phyloP scores from a whole-genome alignment of 495 filamentous ascomycete species.

The Aspergillus biplanus region DNA sequence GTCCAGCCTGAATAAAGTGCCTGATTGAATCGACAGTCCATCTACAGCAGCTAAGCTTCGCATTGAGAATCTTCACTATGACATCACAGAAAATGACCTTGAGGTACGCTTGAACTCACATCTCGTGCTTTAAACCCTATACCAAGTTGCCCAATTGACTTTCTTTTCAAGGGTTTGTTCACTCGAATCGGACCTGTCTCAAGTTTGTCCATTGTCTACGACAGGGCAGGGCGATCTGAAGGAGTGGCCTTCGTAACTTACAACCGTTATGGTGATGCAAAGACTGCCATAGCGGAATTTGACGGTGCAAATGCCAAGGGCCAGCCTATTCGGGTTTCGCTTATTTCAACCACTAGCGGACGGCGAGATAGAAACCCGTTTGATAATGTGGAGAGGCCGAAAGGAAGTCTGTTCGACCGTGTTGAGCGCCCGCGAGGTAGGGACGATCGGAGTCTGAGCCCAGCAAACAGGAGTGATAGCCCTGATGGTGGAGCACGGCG shows the following conservation, averaged over 20 bases:
- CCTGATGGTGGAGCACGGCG: constrained; percentile 32
- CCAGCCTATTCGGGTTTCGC: constrained; percentile 82
- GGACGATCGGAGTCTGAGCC: constrained; percentile 46
- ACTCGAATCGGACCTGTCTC: constrained; percentile 72
- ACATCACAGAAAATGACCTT: constrained; percentile 84
- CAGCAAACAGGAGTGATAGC: constrained; percentile 35
- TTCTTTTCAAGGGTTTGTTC: constrained; percentile 70
- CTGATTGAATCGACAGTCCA: constrained; percentile 30
- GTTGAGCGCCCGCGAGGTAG: constrained; percentile 56
- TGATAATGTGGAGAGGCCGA: constrained; percentile 63
- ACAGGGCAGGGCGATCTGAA: constrained; percentile 87
- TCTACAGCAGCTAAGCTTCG: constrained; percentile 69
- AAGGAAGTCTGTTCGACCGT: constrained; percentile 75
- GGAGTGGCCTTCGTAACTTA: constrained; percentile 88
- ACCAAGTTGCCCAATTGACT: background rate
- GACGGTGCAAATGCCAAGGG: constrained; percentile 92
- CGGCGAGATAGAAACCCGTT: constrained; percentile 58
- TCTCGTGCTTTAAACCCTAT: background rate
- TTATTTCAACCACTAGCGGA: constrained; percentile 56
- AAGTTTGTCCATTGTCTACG: constrained; percentile 76
- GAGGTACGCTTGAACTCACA: constrained; percentile 56
- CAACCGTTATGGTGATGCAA: constrained; percentile 66
- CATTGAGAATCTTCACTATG: constrained; percentile 93
- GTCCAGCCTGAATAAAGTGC: constrained; percentile 20
- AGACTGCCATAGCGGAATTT: constrained; percentile 75